These are phyloP conservation scores for Diutina ranongensis DNA, from an alignment of 1,139 yeast species.

Conservation along the genomic window DNA sequence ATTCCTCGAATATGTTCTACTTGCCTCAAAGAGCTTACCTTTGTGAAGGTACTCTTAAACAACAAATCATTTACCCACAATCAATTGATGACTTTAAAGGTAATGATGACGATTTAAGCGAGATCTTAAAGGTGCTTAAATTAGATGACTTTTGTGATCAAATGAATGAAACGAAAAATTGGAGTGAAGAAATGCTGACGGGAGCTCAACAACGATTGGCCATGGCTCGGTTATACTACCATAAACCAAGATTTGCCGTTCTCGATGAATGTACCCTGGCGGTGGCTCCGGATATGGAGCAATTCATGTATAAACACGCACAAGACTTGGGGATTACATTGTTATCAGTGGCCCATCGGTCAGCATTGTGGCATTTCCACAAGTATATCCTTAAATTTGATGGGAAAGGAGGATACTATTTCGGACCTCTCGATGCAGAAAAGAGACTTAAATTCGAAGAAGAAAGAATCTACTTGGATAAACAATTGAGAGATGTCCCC, in stretches of 20 bases:
- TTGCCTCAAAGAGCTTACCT: constrained; percentile 89
- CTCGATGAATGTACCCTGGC: constrained; percentile 94
- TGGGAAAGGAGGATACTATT: constrained; percentile 68
- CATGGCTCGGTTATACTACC: constrained; percentile 86
- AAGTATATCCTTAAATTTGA: constrained; percentile 72
- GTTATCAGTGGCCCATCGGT: constrained; percentile 83
- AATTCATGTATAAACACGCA: constrained; percentile 79
- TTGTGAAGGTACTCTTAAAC: constrained; percentile 61
- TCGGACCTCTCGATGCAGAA: constrained; percentile 58
- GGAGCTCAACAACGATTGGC: constrained; percentile 94
- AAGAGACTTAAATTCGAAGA: constrained; percentile 60
- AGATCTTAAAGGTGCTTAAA: constrained; percentile 49
- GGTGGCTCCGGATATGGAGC: constrained; percentile 84
- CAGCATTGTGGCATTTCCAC: constrained; percentile 91
- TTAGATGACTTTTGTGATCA: constrained; percentile 37
- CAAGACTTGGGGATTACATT: constrained; percentile 71
- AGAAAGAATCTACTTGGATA: constrained; percentile 55
- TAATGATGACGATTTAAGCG: constrained; percentile 52
- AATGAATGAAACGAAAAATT: constrained; percentile 53
- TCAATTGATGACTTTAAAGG: constrained; percentile 45
- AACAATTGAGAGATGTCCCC: constrained; percentile 56
- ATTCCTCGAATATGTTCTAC: constrained; percentile 64
- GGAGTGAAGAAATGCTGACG: constrained; percentile 81
- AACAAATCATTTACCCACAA: constrained; percentile 84
- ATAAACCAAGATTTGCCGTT: constrained; percentile 85